Evolutionary conservation across 306 rosid species (phyloP).

Genomic region (Vigna unguiculata): DNA sequence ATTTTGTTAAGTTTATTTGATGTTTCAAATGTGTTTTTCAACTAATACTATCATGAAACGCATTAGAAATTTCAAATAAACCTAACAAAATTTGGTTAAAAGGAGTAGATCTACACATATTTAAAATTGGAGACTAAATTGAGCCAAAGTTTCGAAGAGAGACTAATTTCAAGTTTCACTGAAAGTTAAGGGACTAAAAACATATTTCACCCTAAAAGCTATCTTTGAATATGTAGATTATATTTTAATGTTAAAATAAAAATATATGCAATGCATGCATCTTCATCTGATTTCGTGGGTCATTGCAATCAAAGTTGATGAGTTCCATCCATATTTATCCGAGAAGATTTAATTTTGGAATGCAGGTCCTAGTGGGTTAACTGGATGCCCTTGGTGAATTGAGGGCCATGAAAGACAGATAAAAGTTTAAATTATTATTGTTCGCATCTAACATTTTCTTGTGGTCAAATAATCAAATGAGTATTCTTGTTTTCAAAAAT

Average conservation of each 20-base stretch:
- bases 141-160: too few relatives aligned
- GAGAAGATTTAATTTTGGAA: constrained; percentile 20
- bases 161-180: too few relatives aligned
- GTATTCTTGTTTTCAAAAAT: constrained; percentile 23
- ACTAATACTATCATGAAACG: too few relatives aligned
- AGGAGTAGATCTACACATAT: too few relatives aligned
- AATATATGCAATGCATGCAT: not conserved
- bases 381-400: not conserved
- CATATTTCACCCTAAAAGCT: too few relatives aligned
- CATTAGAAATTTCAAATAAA: too few relatives aligned
- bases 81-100: too few relatives aligned
- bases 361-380: constrained; percentile 11
- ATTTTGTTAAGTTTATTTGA: too few relatives aligned
- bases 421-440: constrained; percentile 20
- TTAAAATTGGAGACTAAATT: too few relatives aligned
- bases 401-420: constrained; percentile 29
- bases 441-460: constrained; percentile 30
- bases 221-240: not conserved
- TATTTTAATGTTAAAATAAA: not conserved
- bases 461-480: constrained; percentile 37
- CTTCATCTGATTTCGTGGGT: constrained; percentile 23
- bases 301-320: constrained; percentile 19
- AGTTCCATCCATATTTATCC: constrained; percentile 23
- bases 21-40: too few relatives aligned
- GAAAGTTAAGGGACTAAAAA: too few relatives aligned